phyloP scores from a whole-genome alignment of 1,284 basidiomycete species.

The Sanguinoderma infundibulare region DNA sequence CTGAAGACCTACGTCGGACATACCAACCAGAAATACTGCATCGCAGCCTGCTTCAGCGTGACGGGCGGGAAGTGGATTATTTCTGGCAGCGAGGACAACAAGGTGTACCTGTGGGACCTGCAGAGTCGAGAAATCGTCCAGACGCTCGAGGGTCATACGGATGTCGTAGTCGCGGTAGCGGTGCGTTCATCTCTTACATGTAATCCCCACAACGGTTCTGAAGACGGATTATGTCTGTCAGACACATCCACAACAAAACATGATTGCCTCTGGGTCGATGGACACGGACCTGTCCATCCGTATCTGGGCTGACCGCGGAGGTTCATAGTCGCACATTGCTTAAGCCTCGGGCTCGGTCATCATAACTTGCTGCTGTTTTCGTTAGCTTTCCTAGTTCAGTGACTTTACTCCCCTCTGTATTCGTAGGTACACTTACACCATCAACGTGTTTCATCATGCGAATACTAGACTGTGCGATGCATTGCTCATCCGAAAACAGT shows the following conservation, averaged over 20 bases:
- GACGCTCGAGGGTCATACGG: constrained; percentile 78
- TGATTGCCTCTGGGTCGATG: constrained; percentile 85
- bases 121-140: constrained; percentile 85
- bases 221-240: no score
- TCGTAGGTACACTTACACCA: constrained; percentile 7
- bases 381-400: background rate
- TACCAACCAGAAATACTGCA: constrained; percentile 78
- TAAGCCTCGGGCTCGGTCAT: background rate
- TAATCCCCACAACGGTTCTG: no score
- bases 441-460: background rate
- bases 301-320: constrained; percentile 72
- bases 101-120: constrained; percentile 91
- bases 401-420: constrained; percentile 10
- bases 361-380: background rate
- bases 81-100: constrained; percentile 90
- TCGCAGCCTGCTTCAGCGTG: constrained; percentile 80
- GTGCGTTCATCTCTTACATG: constrained; percentile 41
- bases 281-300: constrained; percentile 79
- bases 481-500: constrained; percentile 22
- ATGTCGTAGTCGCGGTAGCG: constrained; percentile 77
- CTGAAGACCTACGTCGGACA: constrained; percentile 92
- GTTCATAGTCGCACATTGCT: constrained; percentile 15
- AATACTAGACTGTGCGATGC: constrained; percentile 13
- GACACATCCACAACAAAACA: constrained; percentile 84
- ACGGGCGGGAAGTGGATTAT: constrained; percentile 90